Evolutionary conservation across 1,139 yeast genomes (phyloP).

Genomic region (Pichia sp.): DNA sequence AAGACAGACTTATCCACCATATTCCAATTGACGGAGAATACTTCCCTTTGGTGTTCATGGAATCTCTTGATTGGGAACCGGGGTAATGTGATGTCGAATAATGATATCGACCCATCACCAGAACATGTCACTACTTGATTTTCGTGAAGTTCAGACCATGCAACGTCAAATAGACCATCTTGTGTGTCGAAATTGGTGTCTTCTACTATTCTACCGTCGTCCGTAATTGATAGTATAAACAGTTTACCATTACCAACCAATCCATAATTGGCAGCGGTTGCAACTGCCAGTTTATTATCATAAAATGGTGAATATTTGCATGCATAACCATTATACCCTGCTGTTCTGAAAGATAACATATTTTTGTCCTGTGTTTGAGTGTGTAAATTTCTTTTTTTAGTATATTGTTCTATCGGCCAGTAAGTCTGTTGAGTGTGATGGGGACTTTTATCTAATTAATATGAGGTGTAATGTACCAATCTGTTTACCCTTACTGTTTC

Average conservation of each 20-base stretch:
- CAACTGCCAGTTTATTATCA: slow-evolving; percentile 85
- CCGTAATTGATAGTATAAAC: slow-evolving; percentile 57
- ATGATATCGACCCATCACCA: slow-evolving; percentile 83
- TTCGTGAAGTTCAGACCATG: slow-evolving; percentile 90
- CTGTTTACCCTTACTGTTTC: too few species aligned
- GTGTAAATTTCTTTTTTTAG: too few species aligned
- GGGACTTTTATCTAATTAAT: too few species aligned
- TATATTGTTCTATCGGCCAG: too few species aligned
- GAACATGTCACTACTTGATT: slow-evolving; percentile 76
- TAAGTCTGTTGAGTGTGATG: too few species aligned
- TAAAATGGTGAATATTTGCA: slow-evolving; percentile 87
- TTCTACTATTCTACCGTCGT: slow-evolving; percentile 50
- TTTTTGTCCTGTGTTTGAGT: neutral
- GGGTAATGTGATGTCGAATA: slow-evolving; percentile 66
- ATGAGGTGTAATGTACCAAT: too few species aligned
- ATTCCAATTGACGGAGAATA: slow-evolving; percentile 85
- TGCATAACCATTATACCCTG: slow-evolving; percentile 81
- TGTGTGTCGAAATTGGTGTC: slow-evolving; percentile 76
- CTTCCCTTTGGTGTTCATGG: slow-evolving; percentile 78
- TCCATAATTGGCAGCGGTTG: slow-evolving; percentile 88
- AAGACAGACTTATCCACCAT: slow-evolving; percentile 65
- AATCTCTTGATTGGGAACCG: slow-evolving; percentile 70
- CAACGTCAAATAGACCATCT: slow-evolving; percentile 80
- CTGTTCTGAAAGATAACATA: slow-evolving; percentile 71
- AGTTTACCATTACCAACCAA: slow-evolving; percentile 89